phyloP scores from a whole-genome alignment of 768 basidiomycete genomes.

The Rickenella mellea region DNA sequence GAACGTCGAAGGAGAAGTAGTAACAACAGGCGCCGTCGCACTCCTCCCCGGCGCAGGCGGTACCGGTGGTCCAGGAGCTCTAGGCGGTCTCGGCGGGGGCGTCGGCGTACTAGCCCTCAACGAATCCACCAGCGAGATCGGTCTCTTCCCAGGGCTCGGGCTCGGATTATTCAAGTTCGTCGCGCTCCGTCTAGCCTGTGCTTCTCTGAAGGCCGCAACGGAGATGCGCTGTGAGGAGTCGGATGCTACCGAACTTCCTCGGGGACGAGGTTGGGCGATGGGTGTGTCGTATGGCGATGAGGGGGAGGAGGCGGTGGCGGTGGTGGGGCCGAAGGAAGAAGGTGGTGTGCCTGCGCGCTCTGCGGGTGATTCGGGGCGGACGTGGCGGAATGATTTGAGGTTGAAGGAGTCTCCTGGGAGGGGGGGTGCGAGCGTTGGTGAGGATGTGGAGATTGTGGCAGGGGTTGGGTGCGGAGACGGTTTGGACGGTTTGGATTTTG shows the following conservation, averaged over 20 bases:
- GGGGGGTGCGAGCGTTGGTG: conserved; percentile 13
- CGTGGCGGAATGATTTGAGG: conserved; percentile 65
- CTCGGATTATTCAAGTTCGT: conserved; percentile 43
- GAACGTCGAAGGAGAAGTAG: too few relatives aligned
- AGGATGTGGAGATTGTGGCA: too few relatives aligned
- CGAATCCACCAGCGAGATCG: conserved; percentile 23
- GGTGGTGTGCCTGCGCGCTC: too few relatives aligned
- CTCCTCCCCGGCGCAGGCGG: too few relatives aligned
- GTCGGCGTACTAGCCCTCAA: conserved; percentile 12
- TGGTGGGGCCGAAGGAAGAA: conserved; percentile 10
- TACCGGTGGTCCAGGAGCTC: conserved; percentile 10
- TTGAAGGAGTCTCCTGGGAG: conserved; percentile 46
- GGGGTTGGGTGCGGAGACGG: conserved; percentile 15
- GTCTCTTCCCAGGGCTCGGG: conserved; percentile 33
- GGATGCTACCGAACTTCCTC: conserved; percentile 49
- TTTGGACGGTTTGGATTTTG: conserved; percentile 25
- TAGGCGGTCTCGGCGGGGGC: background rate
- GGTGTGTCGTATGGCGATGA: conserved; percentile 7
- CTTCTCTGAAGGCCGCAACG: conserved; percentile 75
- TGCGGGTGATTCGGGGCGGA: conserved; percentile 37
- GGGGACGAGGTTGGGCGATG: conserved; percentile 29
- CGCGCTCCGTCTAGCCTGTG: conserved; percentile 54
- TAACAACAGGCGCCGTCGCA: too few relatives aligned
- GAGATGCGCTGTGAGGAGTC: conserved; percentile 69
- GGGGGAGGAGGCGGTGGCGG: conserved; percentile 19